Evolutionary conservation across 1,284 basidiomycete species (phyloP), one percentile per base, ranked within the genome.

Genomic region (Rhodotorula glutinis): DNA sequence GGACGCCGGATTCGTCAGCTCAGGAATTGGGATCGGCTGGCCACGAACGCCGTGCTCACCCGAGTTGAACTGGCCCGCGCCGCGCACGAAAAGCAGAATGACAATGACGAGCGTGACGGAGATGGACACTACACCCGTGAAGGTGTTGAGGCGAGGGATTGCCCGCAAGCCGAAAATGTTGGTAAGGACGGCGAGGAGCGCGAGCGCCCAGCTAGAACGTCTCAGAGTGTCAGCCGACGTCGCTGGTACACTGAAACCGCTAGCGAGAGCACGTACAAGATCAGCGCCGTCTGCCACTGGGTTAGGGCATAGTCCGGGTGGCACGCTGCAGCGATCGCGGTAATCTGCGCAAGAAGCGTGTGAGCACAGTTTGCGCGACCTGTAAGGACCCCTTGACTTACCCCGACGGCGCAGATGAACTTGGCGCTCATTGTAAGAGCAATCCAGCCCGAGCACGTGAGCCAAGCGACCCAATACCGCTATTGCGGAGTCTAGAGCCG

Each of bases 391-490:
- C 16, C 11, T 0, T 1, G 3, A 29, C 54, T 30, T 13, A 57
- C 47, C 2, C 38, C 27, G 2, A 51, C 9, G 2, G 46, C 25
- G 40, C 47, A n/a, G 33, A 52, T 49, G 23, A 44, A 51, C 11
- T 30, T n/a, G 4, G 53, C 27, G 29, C 21, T 52, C 27, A 21
- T 43, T 4, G 47, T 41, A 4, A 52, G 41, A n/a, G 49, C 43
- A 23, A 52, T 43, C 47, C 61, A 62, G 14, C 38, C 53, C 8
- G 49, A 21, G 51, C 40, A 23, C 2, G 58, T 30, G 7, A 52
- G 40, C 58, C 58, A 60, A 2, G 53, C 53, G 5, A 54, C 51
- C 41, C 53, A 54, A 49, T 59, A 51, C 7, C 57, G 38, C 55
- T 57, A 41, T 9, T 2, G 14, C 16, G 49, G 49, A 25, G 17